Conservation (phyloP, 2,329 filamentous ascomycete genomes). For the Cephalotrichum gorgonifer region DNA sequence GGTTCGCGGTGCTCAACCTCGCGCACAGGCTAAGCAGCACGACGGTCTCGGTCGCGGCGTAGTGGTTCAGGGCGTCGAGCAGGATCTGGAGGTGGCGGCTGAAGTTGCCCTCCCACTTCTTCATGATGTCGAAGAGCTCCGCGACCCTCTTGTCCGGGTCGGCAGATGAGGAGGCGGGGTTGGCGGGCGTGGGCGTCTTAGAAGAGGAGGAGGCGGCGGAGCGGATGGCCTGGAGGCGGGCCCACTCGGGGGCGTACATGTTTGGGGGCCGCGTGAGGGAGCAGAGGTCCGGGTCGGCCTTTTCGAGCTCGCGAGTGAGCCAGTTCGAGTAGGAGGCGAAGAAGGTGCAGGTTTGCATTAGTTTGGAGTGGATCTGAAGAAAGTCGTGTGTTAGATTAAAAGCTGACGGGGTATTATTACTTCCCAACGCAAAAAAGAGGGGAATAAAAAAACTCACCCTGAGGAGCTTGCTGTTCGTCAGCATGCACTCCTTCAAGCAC, state of each 20-base stretch:
- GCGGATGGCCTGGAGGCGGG: slow-evolving; percentile 40
- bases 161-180: slow-evolving; percentile 24
- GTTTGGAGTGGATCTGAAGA: slow-evolving; percentile 82
- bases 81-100: slow-evolving; percentile 85
- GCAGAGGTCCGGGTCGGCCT: slow-evolving; percentile 69
- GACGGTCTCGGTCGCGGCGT: slow-evolving; percentile 93
- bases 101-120: slow-evolving; percentile 90
- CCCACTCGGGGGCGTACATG: slow-evolving; percentile 53
- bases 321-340: slow-evolving; percentile 87
- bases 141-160: slow-evolving; percentile 22
- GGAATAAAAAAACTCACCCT: slow-evolving; percentile 47
- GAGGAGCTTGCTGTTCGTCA: slow-evolving; percentile 90
- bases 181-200: slow-evolving; percentile 18
- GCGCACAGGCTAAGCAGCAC: slow-evolving; percentile 84
- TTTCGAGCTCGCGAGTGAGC: slow-evolving; percentile 74
- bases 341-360: slow-evolving; percentile 91
- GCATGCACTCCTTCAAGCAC: slow-evolving; percentile 97
- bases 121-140: slow-evolving; percentile 69
- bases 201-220: slow-evolving; percentile 25
- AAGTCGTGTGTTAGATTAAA: neutral
- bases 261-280: slow-evolving; percentile 43
- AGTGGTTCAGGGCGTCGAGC: slow-evolving; percentile 91
- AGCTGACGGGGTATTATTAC: too few species aligned
- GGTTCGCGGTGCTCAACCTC: slow-evolving; percentile 68
- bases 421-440: too few species aligned